These are phyloP conservation scores for Elsinoe batatas DNA, from an alignment of 2,329 filamentous ascomycete genomes.

Conservation along the genomic window DNA sequence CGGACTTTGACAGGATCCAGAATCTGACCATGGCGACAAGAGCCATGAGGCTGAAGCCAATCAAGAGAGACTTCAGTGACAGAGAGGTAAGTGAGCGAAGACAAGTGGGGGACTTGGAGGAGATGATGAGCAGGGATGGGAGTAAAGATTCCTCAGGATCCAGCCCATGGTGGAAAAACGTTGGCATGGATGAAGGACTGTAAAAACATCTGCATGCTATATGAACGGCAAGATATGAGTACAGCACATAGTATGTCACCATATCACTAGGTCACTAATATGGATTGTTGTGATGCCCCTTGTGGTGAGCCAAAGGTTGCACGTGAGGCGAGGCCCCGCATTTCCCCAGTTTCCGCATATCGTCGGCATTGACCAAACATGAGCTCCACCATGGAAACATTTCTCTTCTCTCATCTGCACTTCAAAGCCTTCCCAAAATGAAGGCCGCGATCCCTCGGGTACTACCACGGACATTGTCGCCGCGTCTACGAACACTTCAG, in stretches of 20 bases:
- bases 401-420: not conserved
- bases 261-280: not conserved
- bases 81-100: constrained; percentile 73
- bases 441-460: constrained; percentile 3
- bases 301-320: not conserved
- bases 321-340: constrained; percentile 2
- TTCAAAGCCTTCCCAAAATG: not conserved
- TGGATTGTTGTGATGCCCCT: not conserved
- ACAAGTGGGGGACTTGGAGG: constrained; percentile 82
- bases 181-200: constrained; percentile 41
- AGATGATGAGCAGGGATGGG: constrained; percentile 39
- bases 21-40: constrained; percentile 32
- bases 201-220: constrained; percentile 17
- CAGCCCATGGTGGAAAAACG: constrained; percentile 37
- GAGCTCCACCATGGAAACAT: not conserved
- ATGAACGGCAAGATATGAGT: not conserved
- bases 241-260: not conserved
- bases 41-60: constrained; percentile 53
- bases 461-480: constrained; percentile 1
- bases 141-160: constrained; percentile 18
- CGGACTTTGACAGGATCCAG: constrained; percentile 38
- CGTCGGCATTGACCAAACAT: not conserved
- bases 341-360: constrained; percentile 1
- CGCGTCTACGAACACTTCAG: not conserved
- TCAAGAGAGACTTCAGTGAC: constrained; percentile 39